Percentiles rank a stretch among this genome's conserved stretches.
Conservation (phyloP, 1,284 basidiomycete species). For the Pseudozyma flocculosa region DNA sequence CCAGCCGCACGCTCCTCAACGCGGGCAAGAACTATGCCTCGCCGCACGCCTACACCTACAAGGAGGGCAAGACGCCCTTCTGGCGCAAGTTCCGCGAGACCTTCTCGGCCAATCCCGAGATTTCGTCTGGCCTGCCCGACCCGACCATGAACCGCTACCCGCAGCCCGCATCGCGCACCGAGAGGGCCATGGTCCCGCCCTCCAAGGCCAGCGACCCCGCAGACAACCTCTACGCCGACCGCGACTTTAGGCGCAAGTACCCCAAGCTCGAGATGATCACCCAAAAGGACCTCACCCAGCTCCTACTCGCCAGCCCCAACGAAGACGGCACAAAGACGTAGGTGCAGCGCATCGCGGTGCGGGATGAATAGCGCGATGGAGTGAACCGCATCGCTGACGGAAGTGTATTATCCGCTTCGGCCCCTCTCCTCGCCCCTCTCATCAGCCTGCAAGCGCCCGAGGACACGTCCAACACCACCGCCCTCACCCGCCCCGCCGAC, state of each 20-base stretch:
- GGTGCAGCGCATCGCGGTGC: no score
- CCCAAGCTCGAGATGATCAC: conserved; percentile 67
- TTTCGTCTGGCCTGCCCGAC: conserved; percentile 86
- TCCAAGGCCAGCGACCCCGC: conserved; percentile 64
- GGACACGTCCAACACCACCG: conserved; percentile 38
- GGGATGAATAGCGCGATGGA: no score
- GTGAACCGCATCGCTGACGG: no score
- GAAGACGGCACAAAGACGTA: conserved; percentile 58
- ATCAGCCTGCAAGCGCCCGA: conserved; percentile 45
- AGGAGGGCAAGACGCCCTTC: conserved; percentile 55
- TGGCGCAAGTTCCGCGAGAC: conserved; percentile 55
- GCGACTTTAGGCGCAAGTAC: conserved; percentile 86
- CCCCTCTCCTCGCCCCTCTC: no score
- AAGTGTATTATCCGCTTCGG: no score
- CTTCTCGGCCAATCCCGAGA: conserved; percentile 74
- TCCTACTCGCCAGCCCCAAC: conserved; percentile 78
- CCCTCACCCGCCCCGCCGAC: conserved; percentile 50
- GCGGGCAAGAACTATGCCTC: conserved; percentile 42
- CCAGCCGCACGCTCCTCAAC: conserved; percentile 35
- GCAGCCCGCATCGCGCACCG: conserved; percentile 80
- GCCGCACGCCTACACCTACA: conserved; percentile 49
- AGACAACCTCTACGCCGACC: conserved; percentile 74
- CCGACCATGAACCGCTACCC: conserved; percentile 74
- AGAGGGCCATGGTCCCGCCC: conserved; percentile 80
- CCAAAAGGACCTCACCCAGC: conserved; percentile 63